phyloP scores from a whole-genome alignment of 805 yeast species.

The Hanseniaspora lachancei region DNA sequence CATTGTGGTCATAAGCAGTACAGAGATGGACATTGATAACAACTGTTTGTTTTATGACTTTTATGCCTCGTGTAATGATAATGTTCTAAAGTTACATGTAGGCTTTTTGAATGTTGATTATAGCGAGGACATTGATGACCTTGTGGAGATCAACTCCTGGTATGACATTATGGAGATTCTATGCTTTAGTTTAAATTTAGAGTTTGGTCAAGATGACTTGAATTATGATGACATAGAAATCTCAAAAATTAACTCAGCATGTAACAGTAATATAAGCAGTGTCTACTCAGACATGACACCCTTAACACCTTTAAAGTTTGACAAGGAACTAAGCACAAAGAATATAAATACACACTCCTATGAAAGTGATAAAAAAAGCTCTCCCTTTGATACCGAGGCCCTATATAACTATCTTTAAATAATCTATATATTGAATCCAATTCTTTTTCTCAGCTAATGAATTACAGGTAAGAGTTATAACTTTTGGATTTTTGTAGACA shows the following conservation, averaged over 20 bases:
- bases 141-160: slow-evolving; percentile 25
- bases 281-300: background rate
- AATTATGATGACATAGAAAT: slow-evolving; percentile 12
- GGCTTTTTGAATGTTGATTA: slow-evolving; percentile 26
- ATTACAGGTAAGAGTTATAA: background rate
- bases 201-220: slow-evolving; percentile 25
- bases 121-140: slow-evolving; percentile 22
- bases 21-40: background rate
- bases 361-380: background rate
- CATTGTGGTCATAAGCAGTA: slow-evolving; percentile 5
- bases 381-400: background rate
- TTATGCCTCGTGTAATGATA: background rate
- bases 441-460: background rate
- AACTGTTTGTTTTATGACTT: background rate
- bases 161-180: slow-evolving; percentile 22
- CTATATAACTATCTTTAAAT: slow-evolving; percentile 7
- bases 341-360: background rate
- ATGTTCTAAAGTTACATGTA: slow-evolving; percentile 21
- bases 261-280: background rate
- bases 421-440: slow-evolving; percentile 1
- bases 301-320: background rate
- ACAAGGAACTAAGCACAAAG: background rate
- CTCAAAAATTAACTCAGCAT: too few species aligned
- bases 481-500: background rate
- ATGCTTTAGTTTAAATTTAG: slow-evolving; percentile 22